Percentiles rank a stretch among this genome's conserved stretches.
Evolutionary conservation across 1,139 yeast species (phyloP).

Genomic region (Taphrina confusa): DNA sequence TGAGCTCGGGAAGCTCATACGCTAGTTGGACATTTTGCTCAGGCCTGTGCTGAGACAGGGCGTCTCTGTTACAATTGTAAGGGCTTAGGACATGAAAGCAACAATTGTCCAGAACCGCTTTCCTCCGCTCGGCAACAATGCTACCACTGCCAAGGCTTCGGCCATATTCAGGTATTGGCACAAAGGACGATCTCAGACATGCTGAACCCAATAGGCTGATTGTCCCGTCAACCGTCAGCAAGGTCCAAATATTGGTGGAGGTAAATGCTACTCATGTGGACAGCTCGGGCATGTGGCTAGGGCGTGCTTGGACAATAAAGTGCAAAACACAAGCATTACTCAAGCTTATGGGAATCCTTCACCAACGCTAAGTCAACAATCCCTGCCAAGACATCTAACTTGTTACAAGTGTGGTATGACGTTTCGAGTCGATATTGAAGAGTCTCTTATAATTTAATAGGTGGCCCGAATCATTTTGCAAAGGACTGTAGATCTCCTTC

Average conservation of each 20-base stretch:
- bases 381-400: conserved; percentile 3
- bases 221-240: conserved; percentile 52
- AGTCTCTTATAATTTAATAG: neutral
- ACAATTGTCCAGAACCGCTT: conserved; percentile 81
- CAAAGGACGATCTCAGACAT: neutral
- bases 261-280: conserved; percentile 57
- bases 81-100: conserved; percentile 70
- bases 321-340: neutral
- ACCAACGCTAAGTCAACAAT: neutral
- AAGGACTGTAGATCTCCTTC: conserved; percentile 11
- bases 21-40: conserved; percentile 78
- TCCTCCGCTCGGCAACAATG: conserved; percentile 78
- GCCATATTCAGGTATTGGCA: conserved; percentile 56
- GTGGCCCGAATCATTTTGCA: conserved; percentile 24
- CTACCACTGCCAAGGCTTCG: conserved; percentile 72
- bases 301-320: conserved; percentile 53
- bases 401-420: conserved; percentile 21
- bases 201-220: conserved; percentile 48
- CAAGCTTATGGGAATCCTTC: neutral
- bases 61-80: conserved; percentile 93
- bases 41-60: conserved; percentile 76
- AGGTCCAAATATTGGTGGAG: conserved; percentile 42
- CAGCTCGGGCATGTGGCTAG: conserved; percentile 73
- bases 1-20: neutral
- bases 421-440: neutral